Evolutionary conservation across 2,329 filamentous ascomycete species (phyloP).

Genomic region (Arthrobotrys sphaeroides): DNA sequence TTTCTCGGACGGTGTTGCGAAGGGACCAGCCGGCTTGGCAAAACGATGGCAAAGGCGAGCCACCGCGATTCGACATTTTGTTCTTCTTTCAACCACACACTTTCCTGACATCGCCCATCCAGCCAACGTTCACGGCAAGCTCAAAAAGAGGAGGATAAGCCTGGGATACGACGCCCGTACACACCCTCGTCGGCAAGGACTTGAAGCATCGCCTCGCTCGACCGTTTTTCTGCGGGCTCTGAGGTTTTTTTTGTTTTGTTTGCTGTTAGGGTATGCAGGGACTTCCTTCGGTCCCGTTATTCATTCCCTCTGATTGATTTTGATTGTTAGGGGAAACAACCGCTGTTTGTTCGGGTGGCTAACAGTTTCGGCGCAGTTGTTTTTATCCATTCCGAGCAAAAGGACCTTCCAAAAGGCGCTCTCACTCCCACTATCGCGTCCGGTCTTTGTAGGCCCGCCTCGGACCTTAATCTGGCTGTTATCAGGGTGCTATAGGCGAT

Average conservation of each 20-base stretch:
- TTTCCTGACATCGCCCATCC: slow-evolving; percentile 35
- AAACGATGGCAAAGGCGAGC: slow-evolving; percentile 21
- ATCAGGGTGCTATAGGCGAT: slow-evolving; percentile 18
- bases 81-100: slow-evolving; percentile 26
- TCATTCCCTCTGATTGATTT: background rate
- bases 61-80: slow-evolving; percentile 49
- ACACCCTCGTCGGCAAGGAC: slow-evolving; percentile 35
- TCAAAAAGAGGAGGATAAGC: slow-evolving; percentile 39
- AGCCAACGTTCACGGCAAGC: slow-evolving; percentile 19
- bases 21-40: slow-evolving; percentile 38
- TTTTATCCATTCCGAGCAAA: slow-evolving; percentile 30
- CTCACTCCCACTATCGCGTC: slow-evolving; percentile 22
- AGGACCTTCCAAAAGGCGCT: slow-evolving; percentile 22
- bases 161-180: background rate
- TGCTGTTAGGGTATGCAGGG: slow-evolving; percentile 41
- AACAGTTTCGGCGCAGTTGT: slow-evolving; percentile 46
- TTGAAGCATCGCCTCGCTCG: slow-evolving; percentile 34
- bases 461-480: slow-evolving; percentile 7
- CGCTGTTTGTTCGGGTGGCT: slow-evolving; percentile 52
- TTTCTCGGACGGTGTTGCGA: slow-evolving; percentile 3
- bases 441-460: slow-evolving; percentile 1
- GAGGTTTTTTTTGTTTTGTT: background rate
- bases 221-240: background rate
- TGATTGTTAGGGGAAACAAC: slow-evolving; percentile 23
- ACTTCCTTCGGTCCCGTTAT: background rate